Evolutionary conservation across 192 early-diverging fungal genomes (phyloP).

Genomic region (Thamnidium elegans): DNA sequence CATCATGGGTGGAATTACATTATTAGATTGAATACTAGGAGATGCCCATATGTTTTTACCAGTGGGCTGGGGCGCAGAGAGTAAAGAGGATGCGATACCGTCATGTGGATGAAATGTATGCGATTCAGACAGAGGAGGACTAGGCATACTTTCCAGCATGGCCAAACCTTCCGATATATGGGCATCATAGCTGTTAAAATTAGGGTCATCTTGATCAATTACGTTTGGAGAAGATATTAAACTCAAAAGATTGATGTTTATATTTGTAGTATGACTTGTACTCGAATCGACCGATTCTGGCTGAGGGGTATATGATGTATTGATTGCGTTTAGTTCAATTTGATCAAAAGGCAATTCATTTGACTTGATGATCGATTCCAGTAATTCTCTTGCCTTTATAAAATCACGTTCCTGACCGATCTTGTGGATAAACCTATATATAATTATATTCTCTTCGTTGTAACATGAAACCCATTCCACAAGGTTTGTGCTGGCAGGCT

Average conservation of each 20-base stretch:
- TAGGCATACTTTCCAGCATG: constrained; percentile 5
- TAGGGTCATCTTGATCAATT: not conserved
- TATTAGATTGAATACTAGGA: not conserved
- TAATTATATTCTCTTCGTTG: too few species aligned
- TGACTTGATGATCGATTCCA: too few species aligned
- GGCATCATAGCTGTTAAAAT: too few species aligned
- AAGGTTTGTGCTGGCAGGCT: not conserved
- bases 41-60: constrained; percentile 17
- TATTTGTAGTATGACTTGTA: not conserved
- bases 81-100: not conserved
- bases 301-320: not conserved
- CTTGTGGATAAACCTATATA: too few species aligned
- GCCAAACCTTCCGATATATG: not conserved
- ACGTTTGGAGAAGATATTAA: not conserved
- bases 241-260: not conserved
- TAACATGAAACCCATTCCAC: too few species aligned
- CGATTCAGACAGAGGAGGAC: not conserved
- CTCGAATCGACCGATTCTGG: not conserved
- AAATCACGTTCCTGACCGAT: too few species aligned
- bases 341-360: not conserved
- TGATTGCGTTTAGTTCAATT: not conserved
- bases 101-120: not conserved
- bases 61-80: not conserved
- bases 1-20: not conserved
- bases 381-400: too few species aligned